Evolutionary conservation across 176 grass and related monocot species (phyloP).

Genomic region (Chrysopogon serrulatus): DNA sequence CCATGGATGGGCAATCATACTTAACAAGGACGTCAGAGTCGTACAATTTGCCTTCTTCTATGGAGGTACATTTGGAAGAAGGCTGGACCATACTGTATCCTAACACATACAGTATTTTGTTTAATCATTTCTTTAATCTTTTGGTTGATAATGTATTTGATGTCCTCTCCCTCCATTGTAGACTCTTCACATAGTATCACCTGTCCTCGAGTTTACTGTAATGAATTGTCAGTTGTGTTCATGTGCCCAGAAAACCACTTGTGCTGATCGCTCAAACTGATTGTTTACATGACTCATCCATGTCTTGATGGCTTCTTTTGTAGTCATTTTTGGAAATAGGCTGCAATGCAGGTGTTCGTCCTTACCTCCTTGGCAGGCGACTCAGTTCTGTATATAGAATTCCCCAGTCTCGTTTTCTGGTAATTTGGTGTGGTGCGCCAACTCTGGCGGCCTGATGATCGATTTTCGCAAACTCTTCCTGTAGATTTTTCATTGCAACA

Average conservation of each 20-base stretch:
- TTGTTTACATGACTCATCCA: neutral
- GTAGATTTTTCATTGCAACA: neutral
- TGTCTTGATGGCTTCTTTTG: neutral
- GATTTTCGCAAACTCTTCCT: too few species aligned
- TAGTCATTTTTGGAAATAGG: neutral
- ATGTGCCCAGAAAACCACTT: neutral
- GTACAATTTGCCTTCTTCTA: conserved; percentile 10
- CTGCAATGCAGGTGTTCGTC: neutral
- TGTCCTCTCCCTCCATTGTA: neutral
- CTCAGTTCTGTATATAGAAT: neutral
- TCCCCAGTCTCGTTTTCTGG: neutral
- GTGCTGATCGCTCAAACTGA: neutral
- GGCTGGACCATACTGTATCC: conserved; percentile 41
- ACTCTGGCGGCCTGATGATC: neutral
- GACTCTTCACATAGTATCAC: conserved; percentile 28
- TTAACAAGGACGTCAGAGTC: conserved; percentile 36
- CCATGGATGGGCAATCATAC: conserved; percentile 20
- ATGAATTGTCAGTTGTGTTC: neutral
- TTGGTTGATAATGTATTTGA: conserved; percentile 42
- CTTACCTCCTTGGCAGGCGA: neutral
- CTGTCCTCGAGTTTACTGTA: conserved; percentile 22
- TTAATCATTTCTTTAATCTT: conserved; percentile 47
- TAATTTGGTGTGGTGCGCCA: neutral
- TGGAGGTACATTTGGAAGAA: conserved; percentile 14
- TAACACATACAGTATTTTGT: conserved; percentile 44